Conservation (phyloP, 257 asterid genomes). For the Solanum medicagineum region DNA sequence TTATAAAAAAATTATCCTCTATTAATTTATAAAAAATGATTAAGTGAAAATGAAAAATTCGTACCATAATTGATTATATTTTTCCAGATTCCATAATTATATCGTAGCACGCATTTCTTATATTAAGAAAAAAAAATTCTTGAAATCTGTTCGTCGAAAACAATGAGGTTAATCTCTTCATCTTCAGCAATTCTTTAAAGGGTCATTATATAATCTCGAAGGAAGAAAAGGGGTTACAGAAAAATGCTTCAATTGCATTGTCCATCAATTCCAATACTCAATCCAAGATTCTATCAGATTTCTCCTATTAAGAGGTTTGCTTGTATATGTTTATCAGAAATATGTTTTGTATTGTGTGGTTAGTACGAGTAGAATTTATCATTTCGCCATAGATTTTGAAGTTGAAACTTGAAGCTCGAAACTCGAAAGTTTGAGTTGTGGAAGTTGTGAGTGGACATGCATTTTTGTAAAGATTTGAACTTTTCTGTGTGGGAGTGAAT, state of each 20-base stretch:
- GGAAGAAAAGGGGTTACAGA: background rate
- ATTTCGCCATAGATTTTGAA: background rate
- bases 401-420: background rate
- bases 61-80: background rate
- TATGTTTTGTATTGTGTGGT: background rate
- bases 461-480: background rate
- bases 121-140: background rate
- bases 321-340: background rate
- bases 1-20: too few species aligned
- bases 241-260: constrained; percentile 61
- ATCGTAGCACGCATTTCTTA: background rate
- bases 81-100: background rate
- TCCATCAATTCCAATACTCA: constrained; percentile 28
- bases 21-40: too few species aligned
- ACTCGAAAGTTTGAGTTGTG: background rate
- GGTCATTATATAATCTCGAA: background rate
- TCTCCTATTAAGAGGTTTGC: constrained; percentile 36
- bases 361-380: background rate
- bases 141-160: background rate
- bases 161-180: background rate
- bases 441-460: background rate
- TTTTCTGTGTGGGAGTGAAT: background rate
- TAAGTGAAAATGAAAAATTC: too few species aligned
- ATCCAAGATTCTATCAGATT: constrained; percentile 20
- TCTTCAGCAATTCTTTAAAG: background rate